phyloP scores from a whole-genome alignment of 805 yeast species.

The Suhomyces prunicola region DNA sequence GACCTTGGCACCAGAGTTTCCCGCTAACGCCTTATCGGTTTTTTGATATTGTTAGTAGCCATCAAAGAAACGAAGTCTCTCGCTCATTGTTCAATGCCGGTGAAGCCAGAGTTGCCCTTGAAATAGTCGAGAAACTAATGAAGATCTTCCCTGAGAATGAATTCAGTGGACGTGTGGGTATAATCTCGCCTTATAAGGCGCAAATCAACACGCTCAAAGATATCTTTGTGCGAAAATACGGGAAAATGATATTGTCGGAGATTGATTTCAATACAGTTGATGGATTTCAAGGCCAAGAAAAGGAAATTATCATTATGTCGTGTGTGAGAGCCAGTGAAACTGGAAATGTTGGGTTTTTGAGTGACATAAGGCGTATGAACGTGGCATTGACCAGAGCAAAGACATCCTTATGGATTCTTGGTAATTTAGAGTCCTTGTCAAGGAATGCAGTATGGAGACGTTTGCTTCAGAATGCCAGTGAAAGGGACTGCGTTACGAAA shows the following conservation, averaged over 20 bases:
- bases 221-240: slow-evolving; percentile 57
- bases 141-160: slow-evolving; percentile 44
- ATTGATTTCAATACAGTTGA: slow-evolving; percentile 94
- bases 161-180: slow-evolving; percentile 75
- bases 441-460: slow-evolving; percentile 71
- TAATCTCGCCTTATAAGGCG: slow-evolving; percentile 93
- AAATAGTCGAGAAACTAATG: slow-evolving; percentile 55
- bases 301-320: slow-evolving; percentile 87
- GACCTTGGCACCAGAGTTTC: slow-evolving; percentile 69
- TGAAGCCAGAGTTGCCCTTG: slow-evolving; percentile 75
- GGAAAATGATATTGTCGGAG: slow-evolving; percentile 56
- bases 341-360: slow-evolving; percentile 77
- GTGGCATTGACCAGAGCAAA: slow-evolving; percentile 95
- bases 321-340: slow-evolving; percentile 86
- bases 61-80: slow-evolving; percentile 59
- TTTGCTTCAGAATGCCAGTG: slow-evolving; percentile 62
- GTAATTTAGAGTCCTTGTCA: slow-evolving; percentile 64
- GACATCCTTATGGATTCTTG: slow-evolving; percentile 88
- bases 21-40: slow-evolving; percentile 75
- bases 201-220: slow-evolving; percentile 64
- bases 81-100: slow-evolving; percentile 66
- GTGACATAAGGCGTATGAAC: slow-evolving; percentile 92
- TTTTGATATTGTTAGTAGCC: slow-evolving; percentile 62
- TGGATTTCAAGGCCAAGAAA: slow-evolving; percentile 96
- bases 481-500: slow-evolving; percentile 35